Evolutionary conservation across 305 asterid genomes (phyloP).

Genomic region (Solanum hybrid): DNA sequence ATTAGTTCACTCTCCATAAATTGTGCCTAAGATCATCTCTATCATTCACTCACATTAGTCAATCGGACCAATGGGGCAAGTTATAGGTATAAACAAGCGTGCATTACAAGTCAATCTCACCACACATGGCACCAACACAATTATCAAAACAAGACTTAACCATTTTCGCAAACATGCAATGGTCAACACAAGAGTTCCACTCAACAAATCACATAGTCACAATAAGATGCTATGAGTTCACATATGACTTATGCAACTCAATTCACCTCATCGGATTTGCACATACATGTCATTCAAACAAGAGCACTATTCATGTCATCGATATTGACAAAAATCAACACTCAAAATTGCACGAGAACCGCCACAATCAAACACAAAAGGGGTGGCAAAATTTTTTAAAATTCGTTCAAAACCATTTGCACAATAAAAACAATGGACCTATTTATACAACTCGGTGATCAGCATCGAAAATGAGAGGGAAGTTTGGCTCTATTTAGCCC

Average conservation of each 20-base stretch:
- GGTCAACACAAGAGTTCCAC: neutral
- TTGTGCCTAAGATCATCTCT: neutral
- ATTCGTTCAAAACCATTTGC: neutral
- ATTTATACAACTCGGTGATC: neutral
- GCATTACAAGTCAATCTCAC: neutral
- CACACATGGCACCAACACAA: neutral
- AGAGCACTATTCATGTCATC: neutral
- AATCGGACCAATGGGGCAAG: neutral
- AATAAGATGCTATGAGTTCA: neutral
- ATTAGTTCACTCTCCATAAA: neutral
- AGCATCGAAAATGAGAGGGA: neutral
- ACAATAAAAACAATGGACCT: no score
- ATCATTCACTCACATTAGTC: neutral
- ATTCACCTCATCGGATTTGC: neutral
- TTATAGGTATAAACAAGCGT: neutral
- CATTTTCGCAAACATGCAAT: neutral
- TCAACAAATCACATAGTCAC: neutral
- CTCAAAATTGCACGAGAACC: neutral
- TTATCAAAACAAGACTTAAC: neutral
- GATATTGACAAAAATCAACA: neutral
- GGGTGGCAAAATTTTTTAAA: neutral
- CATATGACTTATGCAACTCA: neutral
- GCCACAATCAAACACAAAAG: neutral
- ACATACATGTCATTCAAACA: neutral
- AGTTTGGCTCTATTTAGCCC: neutral